Conservation (phyloP, 768 basidiomycete genomes). For the Kondoa malvinella region DNA sequence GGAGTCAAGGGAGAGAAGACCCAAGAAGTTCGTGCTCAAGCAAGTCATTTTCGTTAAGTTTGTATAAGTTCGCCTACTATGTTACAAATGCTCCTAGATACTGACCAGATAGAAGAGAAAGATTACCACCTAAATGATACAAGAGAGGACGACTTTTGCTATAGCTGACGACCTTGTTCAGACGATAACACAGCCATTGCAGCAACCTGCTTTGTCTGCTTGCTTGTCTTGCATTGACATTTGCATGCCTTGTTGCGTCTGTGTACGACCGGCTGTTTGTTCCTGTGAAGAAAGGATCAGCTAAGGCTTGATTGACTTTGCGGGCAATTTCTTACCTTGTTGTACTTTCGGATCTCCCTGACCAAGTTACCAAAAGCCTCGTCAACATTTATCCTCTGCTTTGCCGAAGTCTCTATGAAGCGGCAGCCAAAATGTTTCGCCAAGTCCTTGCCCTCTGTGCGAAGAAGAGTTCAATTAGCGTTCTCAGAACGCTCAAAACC, state of each 20-base stretch:
- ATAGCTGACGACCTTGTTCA: background rate
- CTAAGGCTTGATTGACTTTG: background rate
- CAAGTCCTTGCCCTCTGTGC: slow-evolving; percentile 82
- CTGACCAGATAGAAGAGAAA: too few species aligned
- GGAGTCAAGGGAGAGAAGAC: too few species aligned
- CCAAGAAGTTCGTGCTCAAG: background rate
- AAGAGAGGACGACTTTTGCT: background rate
- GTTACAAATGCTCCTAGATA: too few species aligned
- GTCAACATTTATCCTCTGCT: slow-evolving; percentile 37
- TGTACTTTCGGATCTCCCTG: slow-evolving; percentile 34
- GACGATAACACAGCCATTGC: slow-evolving; percentile 21
- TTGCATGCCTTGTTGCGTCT: slow-evolving; percentile 1
- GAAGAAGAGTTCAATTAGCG: background rate
- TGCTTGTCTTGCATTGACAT: background rate
- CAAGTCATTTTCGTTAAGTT: too few species aligned
- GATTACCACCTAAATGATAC: too few species aligned
- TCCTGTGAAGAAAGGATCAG: slow-evolving; percentile 15
- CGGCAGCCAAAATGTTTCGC: slow-evolving; percentile 44
- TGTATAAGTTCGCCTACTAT: too few species aligned
- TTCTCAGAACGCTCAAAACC: background rate
- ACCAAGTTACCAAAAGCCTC: slow-evolving; percentile 36
- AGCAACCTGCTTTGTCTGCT: background rate
- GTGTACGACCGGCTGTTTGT: slow-evolving; percentile 23
- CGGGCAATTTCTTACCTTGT: slow-evolving; percentile 29
- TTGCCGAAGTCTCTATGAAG: slow-evolving; percentile 38